Percentiles rank a stretch among this genome's conserved stretches.
Evolutionary conservation across 805 yeast genomes (phyloP).

Genomic region (Yueomyces sp.): DNA sequence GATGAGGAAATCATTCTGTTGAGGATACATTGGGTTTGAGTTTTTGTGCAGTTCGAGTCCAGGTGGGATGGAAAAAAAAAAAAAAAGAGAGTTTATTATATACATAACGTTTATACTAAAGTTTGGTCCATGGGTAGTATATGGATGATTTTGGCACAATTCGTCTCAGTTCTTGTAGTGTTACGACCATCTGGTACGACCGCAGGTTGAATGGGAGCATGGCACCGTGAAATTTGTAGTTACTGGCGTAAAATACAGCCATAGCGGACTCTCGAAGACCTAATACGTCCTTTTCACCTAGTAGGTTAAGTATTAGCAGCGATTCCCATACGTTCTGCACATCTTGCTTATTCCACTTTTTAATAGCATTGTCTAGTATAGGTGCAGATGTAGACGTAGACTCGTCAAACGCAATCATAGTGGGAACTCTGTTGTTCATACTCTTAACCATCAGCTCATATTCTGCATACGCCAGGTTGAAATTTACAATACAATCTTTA

Average conservation of each 20-base stretch:
- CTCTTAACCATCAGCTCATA: slow-evolving; percentile 42
- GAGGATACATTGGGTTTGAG: too few relatives aligned
- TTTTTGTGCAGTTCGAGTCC: too few relatives aligned
- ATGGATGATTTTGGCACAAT: slow-evolving; percentile 19
- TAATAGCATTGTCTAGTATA: slow-evolving; percentile 26
- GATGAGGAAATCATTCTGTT: too few relatives aligned
- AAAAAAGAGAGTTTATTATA: too few relatives aligned
- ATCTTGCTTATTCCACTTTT: slow-evolving; percentile 48
- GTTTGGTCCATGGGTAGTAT: slow-evolving; percentile 22
- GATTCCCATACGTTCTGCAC: slow-evolving; percentile 67
- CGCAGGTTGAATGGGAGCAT: slow-evolving; percentile 29
- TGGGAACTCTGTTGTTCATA: slow-evolving; percentile 28
- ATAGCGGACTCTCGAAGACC: slow-evolving; percentile 29
- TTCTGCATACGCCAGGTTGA: slow-evolving; percentile 67
- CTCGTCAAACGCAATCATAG: slow-evolving; percentile 11
- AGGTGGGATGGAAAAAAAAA: too few relatives aligned
- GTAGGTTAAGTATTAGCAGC: slow-evolving; percentile 39
- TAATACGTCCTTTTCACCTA: slow-evolving; percentile 33
- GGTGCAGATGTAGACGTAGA: slow-evolving; percentile 20
- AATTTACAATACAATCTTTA: slow-evolving; percentile 48
- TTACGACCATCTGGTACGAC: slow-evolving; percentile 38
- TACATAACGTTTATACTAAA: slow-evolving; percentile 4
- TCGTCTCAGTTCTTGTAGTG: slow-evolving; percentile 35
- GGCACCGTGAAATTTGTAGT: slow-evolving; percentile 27
- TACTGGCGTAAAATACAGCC: slow-evolving; percentile 28